Percentiles rank a stretch among this genome's conserved stretches.
Evolutionary conservation across 768 basidiomycete species (phyloP).

Genomic region (Naematelia encephala): DNA sequence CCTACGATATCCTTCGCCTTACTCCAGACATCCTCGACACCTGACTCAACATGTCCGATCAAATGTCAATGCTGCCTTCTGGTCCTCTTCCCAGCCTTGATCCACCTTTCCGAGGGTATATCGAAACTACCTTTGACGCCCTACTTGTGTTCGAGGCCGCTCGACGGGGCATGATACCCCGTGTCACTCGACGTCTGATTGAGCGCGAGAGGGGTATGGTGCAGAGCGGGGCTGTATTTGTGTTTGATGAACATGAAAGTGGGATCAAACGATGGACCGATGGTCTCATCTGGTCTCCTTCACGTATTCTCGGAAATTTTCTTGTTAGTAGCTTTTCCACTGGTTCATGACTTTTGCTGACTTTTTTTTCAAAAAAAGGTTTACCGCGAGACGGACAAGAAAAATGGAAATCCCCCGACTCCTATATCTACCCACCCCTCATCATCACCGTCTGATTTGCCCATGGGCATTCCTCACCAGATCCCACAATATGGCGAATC

Average conservation of each 20-base stretch:
- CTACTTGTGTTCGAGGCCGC: conserved; percentile 96
- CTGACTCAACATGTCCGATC: neutral
- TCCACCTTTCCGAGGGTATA: conserved; percentile 90
- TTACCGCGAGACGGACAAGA: conserved; percentile 88
- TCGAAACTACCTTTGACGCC: conserved; percentile 91
- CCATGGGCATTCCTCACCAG: conserved; percentile 15
- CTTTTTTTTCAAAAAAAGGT: conserved; percentile 55
- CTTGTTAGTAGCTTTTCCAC: conserved; percentile 59
- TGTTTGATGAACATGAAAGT: conserved; percentile 95
- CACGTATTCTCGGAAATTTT: conserved; percentile 89
- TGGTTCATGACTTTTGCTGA: neutral
- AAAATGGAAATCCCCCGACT: conserved; percentile 12
- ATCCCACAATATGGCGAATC: conserved; percentile 10
- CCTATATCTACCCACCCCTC: conserved; percentile 17
- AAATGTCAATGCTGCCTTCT: conserved; percentile 2
- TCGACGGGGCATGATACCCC: conserved; percentile 79
- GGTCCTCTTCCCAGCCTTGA: conserved; percentile 52
- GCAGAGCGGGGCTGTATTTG: conserved; percentile 87
- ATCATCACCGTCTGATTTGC: conserved; percentile 7
- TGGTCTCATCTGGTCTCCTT: conserved; percentile 93
- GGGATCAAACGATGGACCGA: conserved; percentile 97
- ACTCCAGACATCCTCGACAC: neutral
- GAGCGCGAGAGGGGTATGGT: conserved; percentile 92
- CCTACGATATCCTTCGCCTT: neutral
- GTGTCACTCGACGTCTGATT: conserved; percentile 85